These are phyloP conservation scores for Stephanodiscus triporus DNA, from an alignment of 108 stramenopile genomes.

Conservation along the genomic window DNA sequence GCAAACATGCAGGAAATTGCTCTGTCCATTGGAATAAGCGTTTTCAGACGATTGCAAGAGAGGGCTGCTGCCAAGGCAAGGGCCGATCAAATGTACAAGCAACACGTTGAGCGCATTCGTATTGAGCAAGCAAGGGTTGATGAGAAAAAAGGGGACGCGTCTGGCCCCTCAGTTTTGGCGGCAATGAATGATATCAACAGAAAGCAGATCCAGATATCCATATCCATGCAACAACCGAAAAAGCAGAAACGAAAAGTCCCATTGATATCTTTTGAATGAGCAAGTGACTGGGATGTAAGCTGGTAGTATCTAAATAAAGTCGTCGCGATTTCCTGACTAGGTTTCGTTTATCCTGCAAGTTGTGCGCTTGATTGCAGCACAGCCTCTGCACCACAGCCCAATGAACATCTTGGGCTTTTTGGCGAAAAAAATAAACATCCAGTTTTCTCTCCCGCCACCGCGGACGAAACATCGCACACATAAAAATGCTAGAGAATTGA, in stretches of 20 bases:
- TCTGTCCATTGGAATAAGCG: constrained; percentile 38
- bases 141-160: constrained; percentile 1
- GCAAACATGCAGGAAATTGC: constrained; percentile 52
- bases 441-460: too few species aligned
- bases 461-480: too few species aligned
- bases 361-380: too few species aligned
- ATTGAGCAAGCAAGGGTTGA: constrained; percentile 13
- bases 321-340: too few species aligned
- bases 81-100: constrained; percentile 41
- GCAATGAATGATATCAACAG: constrained; percentile 12
- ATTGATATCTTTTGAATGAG: neutral
- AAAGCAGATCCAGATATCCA: constrained; percentile 12
- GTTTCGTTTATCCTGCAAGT: too few species aligned
- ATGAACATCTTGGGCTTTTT: too few species aligned
- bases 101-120: constrained; percentile 22
- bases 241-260: neutral
- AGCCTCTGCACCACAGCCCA: too few species aligned
- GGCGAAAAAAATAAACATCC: too few species aligned
- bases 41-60: constrained; percentile 39
- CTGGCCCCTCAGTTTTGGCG: constrained; percentile 8
- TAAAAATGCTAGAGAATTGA: too few species aligned
- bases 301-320: too few species aligned
- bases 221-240: constrained; percentile 11
- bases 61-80: constrained; percentile 36
- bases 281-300: too few species aligned